These are phyloP conservation scores for Choiromyces venosus DNA, from an alignment of 495 filamentous ascomycete species.

Conservation along the genomic window DNA sequence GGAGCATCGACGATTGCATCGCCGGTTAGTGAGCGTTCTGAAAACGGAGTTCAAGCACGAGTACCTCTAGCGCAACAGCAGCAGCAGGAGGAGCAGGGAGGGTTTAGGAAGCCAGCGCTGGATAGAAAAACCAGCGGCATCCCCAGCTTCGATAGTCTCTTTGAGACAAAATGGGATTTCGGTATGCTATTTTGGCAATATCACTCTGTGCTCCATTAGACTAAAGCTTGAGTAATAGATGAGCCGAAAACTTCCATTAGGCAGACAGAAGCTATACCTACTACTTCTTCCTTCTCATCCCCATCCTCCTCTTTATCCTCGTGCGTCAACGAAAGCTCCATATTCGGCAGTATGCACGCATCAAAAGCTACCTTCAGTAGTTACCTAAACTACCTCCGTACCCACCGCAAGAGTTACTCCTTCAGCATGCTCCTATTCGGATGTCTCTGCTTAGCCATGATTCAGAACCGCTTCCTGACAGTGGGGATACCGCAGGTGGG, in stretches of 20 bases:
- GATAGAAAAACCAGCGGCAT: conserved; percentile 34
- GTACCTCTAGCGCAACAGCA: neutral
- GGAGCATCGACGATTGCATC: too few relatives aligned
- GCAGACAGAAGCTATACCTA: neutral
- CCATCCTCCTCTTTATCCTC: neutral
- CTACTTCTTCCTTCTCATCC: neutral
- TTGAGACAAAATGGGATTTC: conserved; percentile 29
- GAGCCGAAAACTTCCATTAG: neutral
- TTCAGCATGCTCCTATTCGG: neutral
- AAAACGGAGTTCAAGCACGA: neutral
- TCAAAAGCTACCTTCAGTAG: neutral
- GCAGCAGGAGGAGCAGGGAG: neutral
- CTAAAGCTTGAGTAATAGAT: neutral
- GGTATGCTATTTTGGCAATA: conserved; percentile 13
- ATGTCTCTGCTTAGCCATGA: neutral
- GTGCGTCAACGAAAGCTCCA: neutral
- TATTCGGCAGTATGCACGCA: neutral
- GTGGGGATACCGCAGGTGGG: neutral
- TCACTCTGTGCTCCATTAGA: neutral
- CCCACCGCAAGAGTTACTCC: neutral
- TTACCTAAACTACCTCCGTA: neutral
- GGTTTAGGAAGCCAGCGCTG: neutral
- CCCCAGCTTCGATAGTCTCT: conserved; percentile 33
- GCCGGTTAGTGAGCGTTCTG: too few relatives aligned
- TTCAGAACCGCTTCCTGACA: neutral